phyloP scores from a whole-genome alignment of 257 asterid genomes.

The Fraxinus americana region DNA sequence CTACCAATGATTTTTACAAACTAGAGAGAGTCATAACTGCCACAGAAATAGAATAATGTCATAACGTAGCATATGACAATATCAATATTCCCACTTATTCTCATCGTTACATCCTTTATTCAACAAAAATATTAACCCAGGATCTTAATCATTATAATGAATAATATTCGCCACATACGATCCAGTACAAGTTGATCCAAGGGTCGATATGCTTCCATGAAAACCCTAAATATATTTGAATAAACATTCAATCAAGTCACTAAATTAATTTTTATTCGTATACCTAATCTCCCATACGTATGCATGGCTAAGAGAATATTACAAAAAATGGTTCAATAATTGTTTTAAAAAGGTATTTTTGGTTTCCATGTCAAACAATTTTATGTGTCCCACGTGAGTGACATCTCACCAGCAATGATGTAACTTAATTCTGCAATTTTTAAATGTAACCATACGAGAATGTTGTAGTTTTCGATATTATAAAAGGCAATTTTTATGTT shows the following conservation, averaged over 20 bases:
- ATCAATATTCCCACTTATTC: conserved; percentile 37
- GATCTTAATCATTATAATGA: conserved; percentile 17
- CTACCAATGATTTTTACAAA: not conserved
- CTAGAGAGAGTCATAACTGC: conserved; percentile 48
- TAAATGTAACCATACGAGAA: not conserved
- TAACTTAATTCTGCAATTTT: not conserved
- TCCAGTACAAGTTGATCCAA: conserved; percentile 31
- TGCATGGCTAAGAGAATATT: conserved; percentile 43
- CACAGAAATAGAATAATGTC: conserved; percentile 26
- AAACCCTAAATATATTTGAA: conserved; percentile 37
- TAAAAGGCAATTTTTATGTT: not conserved
- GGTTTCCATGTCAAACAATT: conserved; percentile 48
- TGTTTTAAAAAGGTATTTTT: conserved; percentile 48
- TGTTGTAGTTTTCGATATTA: not conserved
- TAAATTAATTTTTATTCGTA: conserved; percentile 14
- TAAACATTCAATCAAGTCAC: conserved; percentile 22
- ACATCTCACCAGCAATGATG: conserved; percentile 65
- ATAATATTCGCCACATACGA: conserved; percentile 29
- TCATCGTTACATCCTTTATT: conserved; percentile 40
- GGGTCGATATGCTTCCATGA: conserved; percentile 31
- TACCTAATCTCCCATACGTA: conserved; percentile 36
- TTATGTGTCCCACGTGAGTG: conserved; percentile 71
- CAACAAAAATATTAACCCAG: conserved; percentile 16
- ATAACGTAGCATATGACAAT: conserved; percentile 19
- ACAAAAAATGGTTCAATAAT: conserved; percentile 30